Evolutionary conservation across 495 filamentous ascomycete species (phyloP), one percentile per base, ranked within the genome.

Genomic region (Parmelia sp.): DNA sequence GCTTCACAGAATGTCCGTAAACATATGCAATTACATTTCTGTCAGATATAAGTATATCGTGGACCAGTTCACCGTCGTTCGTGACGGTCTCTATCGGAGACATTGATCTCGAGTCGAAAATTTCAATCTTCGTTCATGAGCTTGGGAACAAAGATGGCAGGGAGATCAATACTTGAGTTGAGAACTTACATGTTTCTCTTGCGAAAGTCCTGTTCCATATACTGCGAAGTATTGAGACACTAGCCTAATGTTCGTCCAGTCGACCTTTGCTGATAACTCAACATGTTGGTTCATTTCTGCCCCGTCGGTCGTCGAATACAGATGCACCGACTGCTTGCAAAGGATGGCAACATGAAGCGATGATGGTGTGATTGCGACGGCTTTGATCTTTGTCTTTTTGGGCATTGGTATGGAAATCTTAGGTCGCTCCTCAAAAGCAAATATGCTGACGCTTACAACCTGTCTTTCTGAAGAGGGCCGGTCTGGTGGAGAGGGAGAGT

Each of bases 161-260:
- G 23, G 9, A 42, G 58, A 12, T 37, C 35, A 9, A 42, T 36
- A 17, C 42, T 44, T 0, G 36, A 19, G 29, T 23, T 51, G n/a
- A 47, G 25, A 23, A 55, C 60, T 62, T 31, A 62, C 60, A 39
- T 29, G 15, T 25, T 62, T 57, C 21, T 62, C 25, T 4, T 29
- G 21, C 4, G 25, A 27, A 14, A 17, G 39, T 21, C 35, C 45
- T 27, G 47, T 5, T 33, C 58, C 58, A 33, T 60, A 60, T 15
- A 31, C 45, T 19, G 44, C 35, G 10, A 49, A 29, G 27, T 47
- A 60, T 12, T 19, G 7, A 35, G 42, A 45, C 21, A 57, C 37
- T 45, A 65, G 29, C n/a, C 63, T 37, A 21, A 65, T 37, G 1
- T 45, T 65, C 19, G 1, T 59, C 63, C 63, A 65, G 17, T 25